phyloP scores from a whole-genome alignment of 306 rosid genomes.

The Ceratonia siliqua region DNA sequence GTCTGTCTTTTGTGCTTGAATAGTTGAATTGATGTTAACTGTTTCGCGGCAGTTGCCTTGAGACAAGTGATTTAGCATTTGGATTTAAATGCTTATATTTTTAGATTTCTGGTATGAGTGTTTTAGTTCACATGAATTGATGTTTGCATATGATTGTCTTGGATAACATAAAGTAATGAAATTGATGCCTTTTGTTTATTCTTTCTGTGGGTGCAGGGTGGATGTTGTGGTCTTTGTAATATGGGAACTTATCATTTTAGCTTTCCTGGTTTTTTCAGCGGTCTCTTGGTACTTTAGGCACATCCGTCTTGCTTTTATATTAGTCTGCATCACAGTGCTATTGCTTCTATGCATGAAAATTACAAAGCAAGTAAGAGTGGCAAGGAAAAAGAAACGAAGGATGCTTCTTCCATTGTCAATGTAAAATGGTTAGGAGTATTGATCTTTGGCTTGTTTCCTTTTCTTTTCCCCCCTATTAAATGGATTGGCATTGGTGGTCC shows the following conservation, averaged over 20 bases:
- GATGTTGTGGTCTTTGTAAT: conserved; percentile 74
- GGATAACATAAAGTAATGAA: conserved; percentile 14
- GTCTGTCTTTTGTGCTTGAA: not conserved
- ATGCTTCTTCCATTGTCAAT: conserved; percentile 99
- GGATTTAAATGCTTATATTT: not conserved
- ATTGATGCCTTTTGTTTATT: not conserved
- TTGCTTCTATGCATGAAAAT: conserved; percentile 86
- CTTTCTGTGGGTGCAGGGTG: conserved; percentile 57
- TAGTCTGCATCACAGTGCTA: conserved; percentile 57
- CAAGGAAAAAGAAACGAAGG: conserved; percentile 92
- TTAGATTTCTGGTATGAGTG: not conserved
- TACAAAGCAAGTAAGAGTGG: conserved; percentile 93
- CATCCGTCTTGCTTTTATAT: conserved; percentile 55
- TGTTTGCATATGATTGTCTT: conserved; percentile 13
- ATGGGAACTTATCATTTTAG: conserved; percentile 74
- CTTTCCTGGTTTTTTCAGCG: conserved; percentile 71
- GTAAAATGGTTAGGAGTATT: conserved; percentile 51
- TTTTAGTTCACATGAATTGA: conserved; percentile 7
- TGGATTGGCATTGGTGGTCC: conserved; percentile 26
- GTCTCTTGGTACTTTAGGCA: conserved; percentile 69
- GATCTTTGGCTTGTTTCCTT: conserved; percentile 29
- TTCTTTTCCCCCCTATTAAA: conserved; percentile 25
- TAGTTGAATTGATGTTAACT: not conserved
- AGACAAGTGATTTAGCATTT: not conserved
- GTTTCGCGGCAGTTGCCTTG: not conserved